Percentiles rank a stretch among this genome's conserved stretches.
phyloP scores from a whole-genome alignment of 345 rosid genomes.

The Aurinia saxatilis region DNA sequence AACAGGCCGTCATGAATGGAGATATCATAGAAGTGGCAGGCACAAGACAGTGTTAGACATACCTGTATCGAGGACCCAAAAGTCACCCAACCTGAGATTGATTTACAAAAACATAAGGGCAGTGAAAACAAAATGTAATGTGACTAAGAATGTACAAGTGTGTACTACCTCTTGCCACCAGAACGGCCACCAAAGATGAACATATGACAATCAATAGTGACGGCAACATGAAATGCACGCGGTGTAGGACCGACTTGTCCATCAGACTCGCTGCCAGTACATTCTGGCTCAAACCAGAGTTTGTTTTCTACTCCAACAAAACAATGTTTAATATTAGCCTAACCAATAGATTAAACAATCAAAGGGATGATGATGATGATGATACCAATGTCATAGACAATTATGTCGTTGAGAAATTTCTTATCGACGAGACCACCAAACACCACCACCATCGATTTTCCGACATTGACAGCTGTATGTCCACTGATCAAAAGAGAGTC shows the following conservation, averaged over 20 bases:
- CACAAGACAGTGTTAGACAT: not conserved
- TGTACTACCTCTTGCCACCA: constrained; percentile 73
- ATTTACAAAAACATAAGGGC: not conserved
- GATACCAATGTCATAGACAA: constrained; percentile 78
- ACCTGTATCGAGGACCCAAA: constrained; percentile 99
- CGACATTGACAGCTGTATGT: constrained; percentile 67
- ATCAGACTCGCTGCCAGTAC: constrained; percentile 76
- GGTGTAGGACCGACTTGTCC: constrained; percentile 83
- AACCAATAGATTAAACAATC: not conserved
- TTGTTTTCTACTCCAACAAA: constrained; percentile 50
- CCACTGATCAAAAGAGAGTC: constrained; percentile 45
- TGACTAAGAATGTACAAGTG: not conserved
- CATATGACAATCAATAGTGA: constrained; percentile 89
- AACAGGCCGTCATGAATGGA: not conserved
- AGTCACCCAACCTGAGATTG: constrained; percentile 79
- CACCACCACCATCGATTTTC: constrained; percentile 74
- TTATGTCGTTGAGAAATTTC: constrained; percentile 62
- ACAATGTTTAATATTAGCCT: too few relatives aligned
- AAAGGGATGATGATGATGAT: not conserved
- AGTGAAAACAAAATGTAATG: not conserved
- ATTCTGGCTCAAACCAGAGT: constrained; percentile 88
- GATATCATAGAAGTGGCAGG: not conserved
- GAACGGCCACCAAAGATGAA: constrained; percentile 95
- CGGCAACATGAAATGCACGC: constrained; percentile 92
- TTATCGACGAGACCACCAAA: constrained; percentile 88